A percentile compares a stretch with the other conserved stretches of the same genome.
phyloP scores from a whole-genome alignment of 2,329 filamentous ascomycete species.

The Polytolypa hystricis region DNA sequence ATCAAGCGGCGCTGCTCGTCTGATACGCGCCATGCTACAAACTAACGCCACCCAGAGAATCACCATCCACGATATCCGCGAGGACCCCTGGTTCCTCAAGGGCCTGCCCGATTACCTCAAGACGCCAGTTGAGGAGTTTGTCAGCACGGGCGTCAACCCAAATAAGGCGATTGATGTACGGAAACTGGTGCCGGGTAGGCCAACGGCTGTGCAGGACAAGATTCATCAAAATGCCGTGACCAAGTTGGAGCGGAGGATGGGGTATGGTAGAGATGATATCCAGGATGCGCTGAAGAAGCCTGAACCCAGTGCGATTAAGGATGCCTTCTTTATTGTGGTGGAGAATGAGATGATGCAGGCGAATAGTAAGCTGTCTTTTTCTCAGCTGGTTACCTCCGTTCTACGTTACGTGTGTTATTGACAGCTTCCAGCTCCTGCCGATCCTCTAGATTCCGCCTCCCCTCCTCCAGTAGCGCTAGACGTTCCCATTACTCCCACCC shows the following conservation, averaged over 20 bases:
- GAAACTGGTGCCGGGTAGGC: conserved; percentile 67
- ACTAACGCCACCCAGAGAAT: conserved; percentile 91
- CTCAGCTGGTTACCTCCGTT: not conserved
- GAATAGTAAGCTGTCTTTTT: conserved; percentile 56
- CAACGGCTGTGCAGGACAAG: conserved; percentile 71
- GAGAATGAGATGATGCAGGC: conserved; percentile 97
- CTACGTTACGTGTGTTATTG: not conserved
- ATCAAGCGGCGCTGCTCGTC: conserved; percentile 57
- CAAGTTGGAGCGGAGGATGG: conserved; percentile 96
- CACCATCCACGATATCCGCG: conserved; percentile 83
- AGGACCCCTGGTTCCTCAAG: conserved; percentile 87
- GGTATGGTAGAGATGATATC: conserved; percentile 88
- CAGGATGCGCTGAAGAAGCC: conserved; percentile 84
- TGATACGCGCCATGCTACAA: conserved; percentile 90
- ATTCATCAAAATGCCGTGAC: conserved; percentile 86
- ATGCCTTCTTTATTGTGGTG: conserved; percentile 93
- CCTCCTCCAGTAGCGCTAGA: conserved; percentile 1
- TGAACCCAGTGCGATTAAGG: conserved; percentile 95
- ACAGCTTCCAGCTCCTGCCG: conserved; percentile 22
- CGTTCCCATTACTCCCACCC: not conserved
- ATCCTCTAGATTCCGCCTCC: conserved; percentile 12
- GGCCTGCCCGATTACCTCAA: conserved; percentile 79
- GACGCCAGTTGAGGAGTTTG: conserved; percentile 79
- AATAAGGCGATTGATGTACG: conserved; percentile 80
- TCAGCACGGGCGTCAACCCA: conserved; percentile 86